A percentile compares a stretch with the other conserved stretches of the same genome.
phyloP scores from a whole-genome alignment of 176 grass and related monocot species.

The Carex pumila region DNA sequence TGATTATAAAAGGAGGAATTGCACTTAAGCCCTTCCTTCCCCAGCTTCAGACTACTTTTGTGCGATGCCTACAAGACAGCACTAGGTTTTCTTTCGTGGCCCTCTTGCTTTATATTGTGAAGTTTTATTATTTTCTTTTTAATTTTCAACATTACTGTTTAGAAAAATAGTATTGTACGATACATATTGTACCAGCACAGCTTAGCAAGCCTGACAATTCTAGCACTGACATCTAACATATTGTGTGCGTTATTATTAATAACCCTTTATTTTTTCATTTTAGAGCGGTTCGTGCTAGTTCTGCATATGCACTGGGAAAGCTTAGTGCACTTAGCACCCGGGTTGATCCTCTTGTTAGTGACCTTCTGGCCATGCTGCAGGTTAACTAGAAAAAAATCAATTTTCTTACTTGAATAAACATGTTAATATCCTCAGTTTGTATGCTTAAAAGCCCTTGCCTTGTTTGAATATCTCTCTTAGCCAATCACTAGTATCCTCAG shows the following conservation, averaged over 20 bases:
- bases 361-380: constrained; percentile 88
- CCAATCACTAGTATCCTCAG: neutral
- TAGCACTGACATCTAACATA: neutral
- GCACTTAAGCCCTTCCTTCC: constrained; percentile 96
- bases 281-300: constrained; percentile 80
- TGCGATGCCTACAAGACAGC: constrained; percentile 84
- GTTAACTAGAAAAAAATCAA: constrained; percentile 4
- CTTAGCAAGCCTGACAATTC: neutral
- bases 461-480: neutral
- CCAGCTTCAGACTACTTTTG: constrained; percentile 92
- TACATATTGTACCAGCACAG: neutral
- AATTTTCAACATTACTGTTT: neutral
- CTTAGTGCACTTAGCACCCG: constrained; percentile 89
- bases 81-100: constrained; percentile 41
- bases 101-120: neutral
- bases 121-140: neutral
- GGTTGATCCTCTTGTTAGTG: constrained; percentile 76
- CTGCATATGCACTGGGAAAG: constrained; percentile 84
- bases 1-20: constrained; percentile 92
- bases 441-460: neutral
- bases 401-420: neutral
- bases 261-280: neutral
- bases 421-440: neutral
- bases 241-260: neutral
- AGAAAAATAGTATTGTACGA: neutral